Percentiles rank a stretch among this genome's conserved stretches.
Conservation (phyloP, 225 moss, liverwort and hornwort species). For the Polytrichum commune region DNA sequence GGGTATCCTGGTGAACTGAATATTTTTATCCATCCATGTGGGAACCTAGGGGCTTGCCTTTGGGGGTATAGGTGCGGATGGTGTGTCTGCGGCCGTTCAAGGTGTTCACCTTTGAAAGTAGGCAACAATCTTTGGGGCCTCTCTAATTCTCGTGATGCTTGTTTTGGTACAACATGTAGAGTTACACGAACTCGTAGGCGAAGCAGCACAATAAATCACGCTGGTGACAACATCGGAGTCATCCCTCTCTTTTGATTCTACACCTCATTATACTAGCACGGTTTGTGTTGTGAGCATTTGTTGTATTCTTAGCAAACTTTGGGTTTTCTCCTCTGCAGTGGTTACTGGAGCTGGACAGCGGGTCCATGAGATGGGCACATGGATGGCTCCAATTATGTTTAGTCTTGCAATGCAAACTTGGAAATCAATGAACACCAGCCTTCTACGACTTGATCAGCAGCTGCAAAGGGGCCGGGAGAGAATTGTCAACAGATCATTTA, state of each 20-base stretch:
- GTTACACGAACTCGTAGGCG: neutral
- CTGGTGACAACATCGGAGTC: too few relatives aligned
- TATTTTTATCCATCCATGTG: too few relatives aligned
- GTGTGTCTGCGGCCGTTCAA: too few relatives aligned
- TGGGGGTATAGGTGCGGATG: too few relatives aligned
- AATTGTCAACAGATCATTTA: neutral
- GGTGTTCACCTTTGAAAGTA: too few relatives aligned
- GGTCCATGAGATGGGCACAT: constrained; percentile 23
- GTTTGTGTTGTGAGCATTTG: neutral
- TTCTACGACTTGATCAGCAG: constrained; percentile 19
- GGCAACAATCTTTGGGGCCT: too few relatives aligned
- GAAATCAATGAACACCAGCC: constrained; percentile 25
- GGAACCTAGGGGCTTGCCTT: too few relatives aligned
- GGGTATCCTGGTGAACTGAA: too few relatives aligned
- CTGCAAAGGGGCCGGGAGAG: constrained; percentile 10
- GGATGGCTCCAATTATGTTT: constrained; percentile 21
- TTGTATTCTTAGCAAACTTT: neutral
- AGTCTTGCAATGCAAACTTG: constrained; percentile 23
- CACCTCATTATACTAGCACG: neutral
- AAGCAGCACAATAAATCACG: too few relatives aligned
- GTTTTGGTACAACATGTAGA: neutral
- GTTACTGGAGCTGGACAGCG: constrained; percentile 39
- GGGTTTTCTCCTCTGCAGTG: constrained; percentile 21
- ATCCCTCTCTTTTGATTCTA: neutral
- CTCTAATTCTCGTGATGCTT: too few relatives aligned